Base-by-base conservation (phyloP, 2,329 filamentous ascomycete genomes). In the Calonectria multiphialidica region DNA sequence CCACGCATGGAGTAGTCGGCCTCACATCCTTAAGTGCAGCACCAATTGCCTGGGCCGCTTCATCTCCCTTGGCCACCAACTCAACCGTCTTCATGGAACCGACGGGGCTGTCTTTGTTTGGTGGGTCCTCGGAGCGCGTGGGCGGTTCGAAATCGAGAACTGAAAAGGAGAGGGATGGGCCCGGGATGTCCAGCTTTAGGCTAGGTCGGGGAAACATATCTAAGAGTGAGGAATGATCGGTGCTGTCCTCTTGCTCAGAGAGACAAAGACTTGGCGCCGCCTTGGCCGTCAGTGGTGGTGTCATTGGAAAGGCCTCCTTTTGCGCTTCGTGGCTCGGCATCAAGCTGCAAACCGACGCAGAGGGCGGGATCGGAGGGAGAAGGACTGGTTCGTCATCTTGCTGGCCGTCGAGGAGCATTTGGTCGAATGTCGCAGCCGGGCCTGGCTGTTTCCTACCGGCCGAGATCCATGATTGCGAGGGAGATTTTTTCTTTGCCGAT, bases 11-110 rank as follows among this genome's bases (percentile, higher is more conserved):
- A 1, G 76, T 77, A 25, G 66, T 65, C 59, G 68, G 75, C 30
- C 61, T 66, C 21, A 83, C 82, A 65, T 87, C 82, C 42, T 81
- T 81, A 45, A 89, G 79, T 21, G 84, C 84, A 63, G 79, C 81
- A 3, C 83, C 85, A 28, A 87, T 84, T 15, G 84, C 83, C 77
- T 85, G 83, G 79, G 89, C 89, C 33, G 88, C 87, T 69, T 87
- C 83, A 72, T 90, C 87, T 5, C 87, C 86, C 76, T 89, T 85
- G 72, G 82, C 81, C 57, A 88, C 87, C 72, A 90, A 82, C 65
- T 86, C 83, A 3, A 88, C 81, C 69, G 84, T 84, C 45, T 85
- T 81, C 15, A 82, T 83, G 75, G 83, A 77, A 45, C 71, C 71
- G 42, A 74, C 68, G 28, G 63, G 50, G 47, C 72, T 76, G 70